Base-by-base conservation (phyloP, 371 early-diverging fungal species). In the Lichtheimia ramosa region DNA sequence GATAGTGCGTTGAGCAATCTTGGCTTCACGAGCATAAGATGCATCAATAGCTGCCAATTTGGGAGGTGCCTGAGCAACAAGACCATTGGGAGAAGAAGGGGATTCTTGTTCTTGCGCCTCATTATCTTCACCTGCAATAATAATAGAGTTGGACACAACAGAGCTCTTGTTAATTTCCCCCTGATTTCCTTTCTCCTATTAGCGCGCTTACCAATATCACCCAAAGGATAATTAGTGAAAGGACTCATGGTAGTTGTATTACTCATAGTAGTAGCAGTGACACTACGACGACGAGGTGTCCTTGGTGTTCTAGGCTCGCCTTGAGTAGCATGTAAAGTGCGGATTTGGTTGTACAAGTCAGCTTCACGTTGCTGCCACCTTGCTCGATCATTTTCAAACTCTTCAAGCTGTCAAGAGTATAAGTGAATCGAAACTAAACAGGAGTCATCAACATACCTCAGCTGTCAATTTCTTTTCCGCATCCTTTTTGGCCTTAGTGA, bases 1-100 rank as follows among this genome's bases (percentile, higher is more conserved):
- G 59, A 81, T 81, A 20, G 81, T 81, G 40, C 75, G 66, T 48
- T 77, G 75, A 8, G 81, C 81, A 53, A 81, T 77, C 51, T 77
- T 81, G n/a, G 75, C 70, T 56, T 81, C 81, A 4, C 78, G 64
- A 7, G 74, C 75, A 65, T 74, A 79, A 10, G 75, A 75, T 3
- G 77, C 65, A 56, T 79, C 74, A 52, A 75, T 74, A 1, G 61
- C 51, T 10, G 75, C 75, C 43, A 80, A 41, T 57, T 80, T 76
- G 16, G 77, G 74, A 5, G 66, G 48, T 16, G 43, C 34, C 34
- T 34, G 34, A 10, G 10, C 49, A 39, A 49, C 23, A 21, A 43
- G 42, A 14, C 14, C 21, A 23, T 15, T 55, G 8, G 46, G 55
- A 13, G 46, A 14, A n/a, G 53, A 16, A 53, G 46, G 46, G n/a